Conservation (phyloP, 495 filamentous ascomycete species). For the Penicillium mononematosum region DNA sequence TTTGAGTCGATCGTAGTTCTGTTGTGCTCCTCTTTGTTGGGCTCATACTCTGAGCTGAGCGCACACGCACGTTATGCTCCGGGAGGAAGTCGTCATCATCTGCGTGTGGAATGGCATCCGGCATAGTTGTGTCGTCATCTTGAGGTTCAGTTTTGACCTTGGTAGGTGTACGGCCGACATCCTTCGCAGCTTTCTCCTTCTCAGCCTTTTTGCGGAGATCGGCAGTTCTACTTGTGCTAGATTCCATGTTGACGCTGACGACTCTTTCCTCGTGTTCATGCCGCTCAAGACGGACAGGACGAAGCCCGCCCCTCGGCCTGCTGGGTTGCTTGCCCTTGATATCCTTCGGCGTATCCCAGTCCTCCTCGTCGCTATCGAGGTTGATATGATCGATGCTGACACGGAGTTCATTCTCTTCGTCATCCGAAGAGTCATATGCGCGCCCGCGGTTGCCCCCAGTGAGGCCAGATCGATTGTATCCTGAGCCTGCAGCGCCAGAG, state of each 20-base stretch:
- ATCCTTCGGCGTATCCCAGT: conserved; percentile 22
- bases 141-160: conserved; percentile 46
- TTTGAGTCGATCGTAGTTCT: conserved; percentile 6
- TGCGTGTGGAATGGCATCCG: conserved; percentile 31
- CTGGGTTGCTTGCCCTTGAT: conserved; percentile 42
- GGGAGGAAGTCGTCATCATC: conserved; percentile 44
- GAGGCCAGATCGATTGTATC: conserved; percentile 30
- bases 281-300: conserved; percentile 50
- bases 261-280: conserved; percentile 52
- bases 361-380: conserved; percentile 43
- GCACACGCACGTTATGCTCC: conserved; percentile 40
- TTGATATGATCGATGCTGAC: conserved; percentile 54
- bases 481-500: conserved; percentile 26
- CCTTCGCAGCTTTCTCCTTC: conserved; percentile 31
- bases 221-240: conserved; percentile 46
- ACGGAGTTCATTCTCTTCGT: conserved; percentile 39
- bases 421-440: conserved; percentile 43
- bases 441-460: conserved; percentile 20
- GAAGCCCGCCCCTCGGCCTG: conserved; percentile 29
- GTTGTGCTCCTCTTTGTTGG: conserved; percentile 11
- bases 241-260: conserved; percentile 52
- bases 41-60: conserved; percentile 18
- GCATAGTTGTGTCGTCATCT: conserved; percentile 42
- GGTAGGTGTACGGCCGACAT: conserved; percentile 19
- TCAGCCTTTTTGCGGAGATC: conserved; percentile 41